Percentiles rank a stretch among this genome's conserved stretches.
phyloP scores from a whole-genome alignment of 2,329 filamentous ascomycete genomes.

The Alternaria tenuissima region DNA sequence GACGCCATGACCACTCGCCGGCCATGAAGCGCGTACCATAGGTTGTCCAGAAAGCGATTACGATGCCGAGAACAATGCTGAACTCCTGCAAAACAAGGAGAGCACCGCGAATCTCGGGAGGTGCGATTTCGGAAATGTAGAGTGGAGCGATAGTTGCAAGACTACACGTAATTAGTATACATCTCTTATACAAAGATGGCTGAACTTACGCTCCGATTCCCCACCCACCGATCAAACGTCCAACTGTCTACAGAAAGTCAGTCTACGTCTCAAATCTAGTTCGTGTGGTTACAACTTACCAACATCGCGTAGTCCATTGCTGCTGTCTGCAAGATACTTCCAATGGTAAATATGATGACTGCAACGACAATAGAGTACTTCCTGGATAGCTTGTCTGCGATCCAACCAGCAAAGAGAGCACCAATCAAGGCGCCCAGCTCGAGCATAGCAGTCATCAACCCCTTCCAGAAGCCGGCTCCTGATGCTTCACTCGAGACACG shows the following conservation, averaged over 20 bases:
- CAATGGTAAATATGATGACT: constrained; percentile 61
- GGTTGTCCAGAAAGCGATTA: constrained; percentile 64
- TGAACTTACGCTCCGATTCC: constrained; percentile 59
- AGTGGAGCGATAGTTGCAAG: constrained; percentile 57
- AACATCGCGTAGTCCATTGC: constrained; percentile 62
- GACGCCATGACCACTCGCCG: constrained; percentile 55
- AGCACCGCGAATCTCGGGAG: constrained; percentile 59
- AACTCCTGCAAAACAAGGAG: constrained; percentile 61
- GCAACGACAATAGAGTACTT: constrained; percentile 63
- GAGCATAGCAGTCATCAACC: constrained; percentile 63
- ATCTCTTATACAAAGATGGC: not conserved
- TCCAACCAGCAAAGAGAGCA: constrained; percentile 52
- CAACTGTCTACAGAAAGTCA: constrained; percentile 45
- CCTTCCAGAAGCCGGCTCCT: constrained; percentile 57
- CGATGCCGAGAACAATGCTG: constrained; percentile 58
- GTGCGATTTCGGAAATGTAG: constrained; percentile 63
- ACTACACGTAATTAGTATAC: constrained; percentile 20
- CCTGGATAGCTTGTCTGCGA: constrained; percentile 62
- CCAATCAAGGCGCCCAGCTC: constrained; percentile 60
- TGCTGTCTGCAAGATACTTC: constrained; percentile 61
- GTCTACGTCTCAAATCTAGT: not conserved
- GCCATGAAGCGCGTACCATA: constrained; percentile 60
- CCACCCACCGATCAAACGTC: constrained; percentile 60
- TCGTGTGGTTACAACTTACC: not conserved
- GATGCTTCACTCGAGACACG: constrained; percentile 52